Evolutionary conservation across 345 rosid genomes (phyloP).

Genomic region (Rhodomyrtus tomentosa): DNA sequence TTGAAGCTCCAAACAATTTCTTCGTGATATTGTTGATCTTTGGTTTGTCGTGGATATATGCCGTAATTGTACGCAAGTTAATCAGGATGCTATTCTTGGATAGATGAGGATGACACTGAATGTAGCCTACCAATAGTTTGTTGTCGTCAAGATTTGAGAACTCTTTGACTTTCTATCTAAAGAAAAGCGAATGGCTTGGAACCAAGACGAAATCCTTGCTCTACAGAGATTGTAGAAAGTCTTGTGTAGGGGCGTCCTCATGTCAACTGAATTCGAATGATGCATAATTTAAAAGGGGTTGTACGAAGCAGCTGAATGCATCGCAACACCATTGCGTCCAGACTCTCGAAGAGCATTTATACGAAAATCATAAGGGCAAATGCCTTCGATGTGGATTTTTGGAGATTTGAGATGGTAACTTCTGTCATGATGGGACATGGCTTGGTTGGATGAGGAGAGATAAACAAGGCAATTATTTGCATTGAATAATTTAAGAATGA

Average conservation of each 20-base stretch:
- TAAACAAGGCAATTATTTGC: not conserved
- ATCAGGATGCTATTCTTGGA: not conserved
- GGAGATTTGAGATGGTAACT: not conserved
- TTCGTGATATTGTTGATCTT: not conserved
- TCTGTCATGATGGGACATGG: not conserved
- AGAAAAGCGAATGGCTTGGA: not conserved
- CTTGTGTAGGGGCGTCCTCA: not conserved
- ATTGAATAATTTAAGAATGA: not conserved
- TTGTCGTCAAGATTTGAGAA: not conserved
- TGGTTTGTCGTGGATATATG: not conserved
- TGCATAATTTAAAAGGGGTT: not conserved
- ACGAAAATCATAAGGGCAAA: not conserved
- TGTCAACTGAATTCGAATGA: not conserved
- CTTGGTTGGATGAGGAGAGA: not conserved
- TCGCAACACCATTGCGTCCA: not conserved
- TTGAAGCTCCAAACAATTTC: not conserved
- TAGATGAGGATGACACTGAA: not conserved
- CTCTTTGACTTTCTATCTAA: not conserved
- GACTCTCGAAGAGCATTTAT: not conserved
- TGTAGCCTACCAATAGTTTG: not conserved
- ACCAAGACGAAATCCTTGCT: not conserved
- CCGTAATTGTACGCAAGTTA: not conserved
- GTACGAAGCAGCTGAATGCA: not conserved
- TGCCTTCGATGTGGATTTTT: not conserved
- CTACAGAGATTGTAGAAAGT: not conserved